phyloP scores from a whole-genome alignment of 192 early-diverging fungal species.

The Coemansia sp. region DNA sequence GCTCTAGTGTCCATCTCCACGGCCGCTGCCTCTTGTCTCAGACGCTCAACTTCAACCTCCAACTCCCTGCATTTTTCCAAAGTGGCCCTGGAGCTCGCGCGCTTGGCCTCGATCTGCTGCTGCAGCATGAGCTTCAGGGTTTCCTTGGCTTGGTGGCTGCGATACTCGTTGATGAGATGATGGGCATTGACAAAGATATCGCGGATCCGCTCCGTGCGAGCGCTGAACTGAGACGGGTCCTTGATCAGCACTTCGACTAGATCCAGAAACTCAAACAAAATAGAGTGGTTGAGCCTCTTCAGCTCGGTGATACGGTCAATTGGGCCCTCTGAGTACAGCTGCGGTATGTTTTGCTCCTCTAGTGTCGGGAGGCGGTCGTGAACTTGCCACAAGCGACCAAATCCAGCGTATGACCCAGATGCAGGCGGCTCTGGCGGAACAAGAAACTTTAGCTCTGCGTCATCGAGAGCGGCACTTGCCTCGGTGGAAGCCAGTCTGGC shows the following conservation, averaged over 20 bases:
- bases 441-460: slow-evolving; percentile 57
- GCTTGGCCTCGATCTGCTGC: slow-evolving; percentile 61
- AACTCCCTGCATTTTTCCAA: slow-evolving; percentile 31
- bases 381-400: slow-evolving; percentile 74
- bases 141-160: slow-evolving; percentile 78
- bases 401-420: slow-evolving; percentile 60
- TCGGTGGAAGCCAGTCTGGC: slow-evolving; percentile 15
- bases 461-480: slow-evolving; percentile 16
- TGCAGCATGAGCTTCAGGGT: slow-evolving; percentile 68
- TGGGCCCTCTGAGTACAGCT: slow-evolving; percentile 66
- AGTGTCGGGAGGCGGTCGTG: slow-evolving; percentile 62
- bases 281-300: slow-evolving; percentile 64
- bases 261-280: slow-evolving; percentile 70
- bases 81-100: slow-evolving; percentile 21
- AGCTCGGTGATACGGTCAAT: slow-evolving; percentile 70
- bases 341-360: slow-evolving; percentile 64
- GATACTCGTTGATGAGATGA: slow-evolving; percentile 83
- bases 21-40: slow-evolving; percentile 25
- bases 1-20: slow-evolving; percentile 10
- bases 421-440: slow-evolving; percentile 61
- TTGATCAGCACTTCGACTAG: slow-evolving; percentile 70
- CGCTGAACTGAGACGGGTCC: slow-evolving; percentile 56
- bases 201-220: slow-evolving; percentile 68
- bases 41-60: slow-evolving; percentile 13
- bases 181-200: slow-evolving; percentile 79